These are phyloP conservation scores for Castanea sativa DNA, from an alignment of 306 rosid genomes.

Conservation along the genomic window DNA sequence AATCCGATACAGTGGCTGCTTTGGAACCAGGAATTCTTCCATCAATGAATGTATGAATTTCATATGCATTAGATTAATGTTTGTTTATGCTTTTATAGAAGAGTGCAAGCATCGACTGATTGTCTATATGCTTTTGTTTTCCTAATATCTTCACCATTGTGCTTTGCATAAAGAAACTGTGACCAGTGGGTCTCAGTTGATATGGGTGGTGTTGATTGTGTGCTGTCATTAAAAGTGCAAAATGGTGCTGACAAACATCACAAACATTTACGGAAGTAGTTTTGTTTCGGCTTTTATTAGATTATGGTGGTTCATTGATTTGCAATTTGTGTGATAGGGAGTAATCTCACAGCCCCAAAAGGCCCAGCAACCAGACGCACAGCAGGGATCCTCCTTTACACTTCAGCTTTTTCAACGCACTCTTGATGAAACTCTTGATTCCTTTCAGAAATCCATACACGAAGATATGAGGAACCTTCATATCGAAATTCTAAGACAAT, in stretches of 20 bases:
- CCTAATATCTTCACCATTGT: slow-evolving; percentile 4
- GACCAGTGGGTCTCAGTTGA: slow-evolving; percentile 6
- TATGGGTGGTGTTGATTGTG: slow-evolving; percentile 3
- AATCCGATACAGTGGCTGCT: slow-evolving; percentile 56
- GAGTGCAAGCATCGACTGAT: neutral
- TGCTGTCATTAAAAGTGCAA: neutral
- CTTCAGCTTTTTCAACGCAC: slow-evolving; percentile 94
- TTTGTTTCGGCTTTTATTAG: slow-evolving; percentile 8
- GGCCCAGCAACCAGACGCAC: slow-evolving; percentile 65
- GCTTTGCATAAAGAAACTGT: slow-evolving; percentile 9
- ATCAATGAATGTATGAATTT: slow-evolving; percentile 58
- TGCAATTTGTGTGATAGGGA: slow-evolving; percentile 53
- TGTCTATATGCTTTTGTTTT: neutral
- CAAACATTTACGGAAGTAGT: slow-evolving; percentile 2
- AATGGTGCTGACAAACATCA: slow-evolving; percentile 6
- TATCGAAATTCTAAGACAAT: slow-evolving; percentile 86
- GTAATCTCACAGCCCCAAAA: slow-evolving; percentile 50
- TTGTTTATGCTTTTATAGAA: slow-evolving; percentile 4
- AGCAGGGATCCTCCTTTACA: slow-evolving; percentile 78
- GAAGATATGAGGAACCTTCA: slow-evolving; percentile 95
- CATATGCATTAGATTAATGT: slow-evolving; percentile 17
- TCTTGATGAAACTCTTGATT: slow-evolving; percentile 78
- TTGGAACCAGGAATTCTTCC: slow-evolving; percentile 54
- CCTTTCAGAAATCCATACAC: slow-evolving; percentile 85
- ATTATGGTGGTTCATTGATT: slow-evolving; percentile 15